Conservation (phyloP, 495 filamentous ascomycete genomes). For the Xylaria palmicola region DNA sequence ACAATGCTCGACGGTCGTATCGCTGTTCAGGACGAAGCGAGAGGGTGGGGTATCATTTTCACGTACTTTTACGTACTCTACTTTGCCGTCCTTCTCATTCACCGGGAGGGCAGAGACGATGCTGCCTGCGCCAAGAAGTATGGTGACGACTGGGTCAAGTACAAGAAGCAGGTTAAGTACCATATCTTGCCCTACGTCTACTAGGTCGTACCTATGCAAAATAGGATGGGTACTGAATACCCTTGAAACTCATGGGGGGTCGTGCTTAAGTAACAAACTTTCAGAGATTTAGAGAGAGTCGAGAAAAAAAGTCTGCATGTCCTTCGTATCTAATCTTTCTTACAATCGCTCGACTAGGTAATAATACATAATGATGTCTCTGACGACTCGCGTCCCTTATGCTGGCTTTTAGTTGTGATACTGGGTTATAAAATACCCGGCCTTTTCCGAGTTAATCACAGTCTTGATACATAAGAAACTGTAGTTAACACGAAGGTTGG, state of each 20-base stretch:
- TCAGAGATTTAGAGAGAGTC: not conserved
- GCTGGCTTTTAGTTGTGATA: not conserved
- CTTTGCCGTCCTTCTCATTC: constrained; percentile 84
- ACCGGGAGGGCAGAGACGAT: constrained; percentile 89
- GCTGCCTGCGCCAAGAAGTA: constrained; percentile 92
- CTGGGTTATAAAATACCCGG: not conserved
- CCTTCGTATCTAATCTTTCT: no score
- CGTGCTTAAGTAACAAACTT: not conserved
- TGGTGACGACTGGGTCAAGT: constrained; percentile 89
- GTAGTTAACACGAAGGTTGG: no score
- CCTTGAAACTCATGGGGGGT: no score
- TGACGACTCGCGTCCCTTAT: not conserved
- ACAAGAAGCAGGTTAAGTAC: constrained; percentile 77
- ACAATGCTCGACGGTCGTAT: constrained; percentile 58
- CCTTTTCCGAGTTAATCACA: no score
- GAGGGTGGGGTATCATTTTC: constrained; percentile 79
- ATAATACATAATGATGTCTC: not conserved
- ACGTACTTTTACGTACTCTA: constrained; percentile 97
- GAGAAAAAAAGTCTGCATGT: no score
- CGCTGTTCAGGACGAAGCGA: constrained; percentile 68
- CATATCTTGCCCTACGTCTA: constrained; percentile 92
- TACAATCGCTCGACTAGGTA: no score
- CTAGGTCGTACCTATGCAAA: constrained; percentile 36
- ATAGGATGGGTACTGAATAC: no score
- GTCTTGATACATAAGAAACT: no score